Evolutionary conservation across 2,329 filamentous ascomycete species (phyloP).

Genomic region (Fusarium nematophilum): DNA sequence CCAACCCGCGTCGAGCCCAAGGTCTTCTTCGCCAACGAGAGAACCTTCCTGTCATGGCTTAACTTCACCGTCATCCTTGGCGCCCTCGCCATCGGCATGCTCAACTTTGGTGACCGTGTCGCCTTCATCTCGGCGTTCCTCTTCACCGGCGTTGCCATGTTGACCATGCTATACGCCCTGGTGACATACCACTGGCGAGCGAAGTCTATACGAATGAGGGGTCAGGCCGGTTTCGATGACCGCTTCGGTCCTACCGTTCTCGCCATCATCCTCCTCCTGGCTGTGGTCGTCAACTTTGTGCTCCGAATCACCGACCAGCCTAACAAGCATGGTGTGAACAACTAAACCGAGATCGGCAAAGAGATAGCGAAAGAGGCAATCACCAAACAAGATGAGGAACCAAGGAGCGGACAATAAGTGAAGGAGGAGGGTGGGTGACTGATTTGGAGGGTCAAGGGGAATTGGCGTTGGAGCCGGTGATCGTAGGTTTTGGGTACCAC

Average conservation of each 20-base stretch:
- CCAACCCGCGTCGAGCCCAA: slow-evolving; percentile 98
- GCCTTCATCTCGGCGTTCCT: slow-evolving; percentile 94
- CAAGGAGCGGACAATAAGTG: not conserved
- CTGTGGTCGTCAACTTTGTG: slow-evolving; percentile 96
- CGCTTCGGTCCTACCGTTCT: slow-evolving; percentile 92
- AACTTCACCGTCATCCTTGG: slow-evolving; percentile 99
- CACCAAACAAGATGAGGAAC: not conserved
- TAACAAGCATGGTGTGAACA: slow-evolving; percentile 49
- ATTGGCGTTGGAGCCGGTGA: slow-evolving; percentile 36
- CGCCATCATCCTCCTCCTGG: slow-evolving; percentile 85
- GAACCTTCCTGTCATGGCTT: slow-evolving; percentile 98
- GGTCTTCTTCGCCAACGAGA: slow-evolving; percentile 99
- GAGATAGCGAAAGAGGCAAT: not conserved
- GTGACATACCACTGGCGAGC: slow-evolving; percentile 98
- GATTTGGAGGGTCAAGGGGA: slow-evolving; percentile 13
- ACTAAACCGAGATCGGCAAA: slow-evolving; percentile 1
- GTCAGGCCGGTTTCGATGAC: slow-evolving; percentile 97
- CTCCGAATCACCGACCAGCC: slow-evolving; percentile 70
- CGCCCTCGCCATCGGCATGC: slow-evolving; percentile 93
- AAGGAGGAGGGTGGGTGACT: slow-evolving; percentile 6
- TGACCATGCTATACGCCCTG: slow-evolving; percentile 94
- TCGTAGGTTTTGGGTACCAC: slow-evolving; percentile 25
- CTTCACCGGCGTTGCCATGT: slow-evolving; percentile 94
- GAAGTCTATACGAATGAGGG: slow-evolving; percentile 88
- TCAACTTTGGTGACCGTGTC: slow-evolving; percentile 96